phyloP scores from a whole-genome alignment of 352 stramenopile genomes.

The Phytophthora kernoviae region DNA sequence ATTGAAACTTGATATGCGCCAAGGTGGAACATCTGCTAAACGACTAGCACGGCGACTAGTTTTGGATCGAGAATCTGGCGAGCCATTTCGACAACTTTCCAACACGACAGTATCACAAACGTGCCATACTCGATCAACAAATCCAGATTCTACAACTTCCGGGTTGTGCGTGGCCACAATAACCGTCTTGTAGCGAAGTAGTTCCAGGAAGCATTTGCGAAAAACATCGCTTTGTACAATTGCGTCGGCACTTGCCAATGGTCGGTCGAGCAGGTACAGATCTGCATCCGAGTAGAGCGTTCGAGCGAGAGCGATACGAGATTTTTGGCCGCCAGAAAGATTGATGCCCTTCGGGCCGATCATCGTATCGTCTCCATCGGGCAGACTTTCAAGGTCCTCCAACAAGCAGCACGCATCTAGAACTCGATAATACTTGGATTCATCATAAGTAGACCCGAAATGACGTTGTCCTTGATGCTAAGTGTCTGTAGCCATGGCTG shows the following conservation, averaged over 20 bases:
- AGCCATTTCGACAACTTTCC: conserved; percentile 22
- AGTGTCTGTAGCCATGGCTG: conserved; percentile 95
- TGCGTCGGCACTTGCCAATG: conserved; percentile 35
- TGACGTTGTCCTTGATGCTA: conserved; percentile 94
- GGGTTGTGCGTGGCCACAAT: conserved; percentile 93
- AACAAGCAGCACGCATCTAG: conserved; percentile 58
- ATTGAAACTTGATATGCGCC: conserved; percentile 12
- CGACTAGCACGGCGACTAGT: conserved; percentile 32
- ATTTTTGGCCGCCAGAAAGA: conserved; percentile 39
- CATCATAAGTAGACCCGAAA: conserved; percentile 77
- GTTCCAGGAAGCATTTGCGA: conserved; percentile 43
- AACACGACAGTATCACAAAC: conserved; percentile 27
- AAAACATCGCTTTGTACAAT: conserved; percentile 54
- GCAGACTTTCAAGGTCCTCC: conserved; percentile 43
- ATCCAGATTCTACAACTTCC: conserved; percentile 55
- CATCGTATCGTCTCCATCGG: conserved; percentile 39
- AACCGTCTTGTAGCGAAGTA: conserved; percentile 54
- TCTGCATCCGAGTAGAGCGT: conserved; percentile 46
- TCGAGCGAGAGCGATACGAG: conserved; percentile 41
- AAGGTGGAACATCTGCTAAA: conserved; percentile 39
- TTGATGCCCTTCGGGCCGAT: conserved; percentile 40
- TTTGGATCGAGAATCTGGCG: not conserved
- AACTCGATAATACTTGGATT: conserved; percentile 45
- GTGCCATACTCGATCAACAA: conserved; percentile 42
- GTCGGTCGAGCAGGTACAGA: conserved; percentile 43